Percentiles rank a stretch among this genome's conserved stretches.
Evolutionary conservation across 2,329 filamentous ascomycete species (phyloP).

Genomic region (Chrysosporium queenslandicum): DNA sequence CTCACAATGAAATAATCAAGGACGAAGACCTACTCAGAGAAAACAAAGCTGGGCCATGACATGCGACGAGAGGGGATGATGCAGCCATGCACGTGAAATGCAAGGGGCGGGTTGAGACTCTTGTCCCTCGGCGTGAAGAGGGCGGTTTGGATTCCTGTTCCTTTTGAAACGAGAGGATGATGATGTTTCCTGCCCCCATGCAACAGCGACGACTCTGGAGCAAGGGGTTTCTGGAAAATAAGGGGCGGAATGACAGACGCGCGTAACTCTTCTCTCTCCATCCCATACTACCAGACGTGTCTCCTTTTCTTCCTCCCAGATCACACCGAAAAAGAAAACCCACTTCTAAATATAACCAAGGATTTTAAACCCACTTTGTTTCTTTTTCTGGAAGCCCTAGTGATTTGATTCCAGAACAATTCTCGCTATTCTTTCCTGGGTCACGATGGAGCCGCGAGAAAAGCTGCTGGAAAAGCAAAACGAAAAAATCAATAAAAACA

Average conservation of each 20-base stretch:
- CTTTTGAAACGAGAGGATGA: not conserved
- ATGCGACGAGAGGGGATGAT: no score
- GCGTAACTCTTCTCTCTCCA: no score
- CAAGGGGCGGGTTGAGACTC: not conserved
- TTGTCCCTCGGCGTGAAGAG: conserved; percentile 1
- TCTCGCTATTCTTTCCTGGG: not conserved
- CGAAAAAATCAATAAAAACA: not conserved
- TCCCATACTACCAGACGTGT: no score
- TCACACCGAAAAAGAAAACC: no score
- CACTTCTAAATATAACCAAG: not conserved
- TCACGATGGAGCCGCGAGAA: no score
- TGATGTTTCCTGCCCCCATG: not conserved
- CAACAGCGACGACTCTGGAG: no score
- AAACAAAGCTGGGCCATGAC: no score
- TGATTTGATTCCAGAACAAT: conserved; percentile 3
- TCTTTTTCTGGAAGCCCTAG: conserved; percentile 2
- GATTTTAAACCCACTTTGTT: not conserved
- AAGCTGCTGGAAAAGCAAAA: not conserved
- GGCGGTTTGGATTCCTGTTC: not conserved
- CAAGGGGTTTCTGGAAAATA: no score
- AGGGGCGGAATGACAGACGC: no score
- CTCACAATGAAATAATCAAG: not conserved
- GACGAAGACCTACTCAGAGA: not conserved
- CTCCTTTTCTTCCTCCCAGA: not conserved
- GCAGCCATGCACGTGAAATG: not conserved